phyloP scores from a whole-genome alignment of 371 early-diverging fungal genomes.

The Capillidium heterosporum region DNA sequence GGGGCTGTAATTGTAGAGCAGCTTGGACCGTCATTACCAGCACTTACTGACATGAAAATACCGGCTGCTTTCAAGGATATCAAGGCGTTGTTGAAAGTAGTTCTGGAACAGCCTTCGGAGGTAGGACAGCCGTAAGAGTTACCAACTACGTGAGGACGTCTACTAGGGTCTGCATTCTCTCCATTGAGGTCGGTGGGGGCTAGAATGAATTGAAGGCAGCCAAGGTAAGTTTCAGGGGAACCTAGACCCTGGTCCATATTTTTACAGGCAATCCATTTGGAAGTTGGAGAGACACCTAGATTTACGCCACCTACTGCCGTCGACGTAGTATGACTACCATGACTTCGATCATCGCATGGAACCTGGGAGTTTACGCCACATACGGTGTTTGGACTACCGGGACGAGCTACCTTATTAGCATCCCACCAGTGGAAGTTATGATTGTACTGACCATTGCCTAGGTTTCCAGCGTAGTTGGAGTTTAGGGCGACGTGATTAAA shows the following conservation, averaged over 20 bases:
- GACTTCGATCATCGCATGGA: background rate
- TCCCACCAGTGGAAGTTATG: background rate
- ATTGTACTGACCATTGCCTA: background rate
- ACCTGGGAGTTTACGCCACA: background rate
- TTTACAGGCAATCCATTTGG: slow-evolving; percentile 3
- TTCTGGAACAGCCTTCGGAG: background rate
- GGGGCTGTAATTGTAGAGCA: background rate
- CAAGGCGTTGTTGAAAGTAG: background rate
- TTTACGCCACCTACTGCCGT: background rate
- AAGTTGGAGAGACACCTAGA: background rate
- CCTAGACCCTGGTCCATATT: slow-evolving; percentile 1
- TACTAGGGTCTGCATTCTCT: background rate
- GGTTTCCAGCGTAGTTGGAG: background rate
- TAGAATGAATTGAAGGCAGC: background rate
- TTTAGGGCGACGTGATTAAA: background rate
- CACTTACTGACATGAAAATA: background rate
- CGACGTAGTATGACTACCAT: background rate
- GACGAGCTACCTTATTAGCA: background rate
- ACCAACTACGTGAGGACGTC: background rate
- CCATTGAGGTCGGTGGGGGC: background rate
- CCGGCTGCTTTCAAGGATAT: background rate
- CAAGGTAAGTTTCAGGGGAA: background rate
- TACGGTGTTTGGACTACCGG: background rate
- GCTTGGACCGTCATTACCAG: background rate
- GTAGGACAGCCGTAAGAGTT: background rate